Conservation (phyloP, 176 grass and related monocot genomes). For the Otatea glauca region DNA sequence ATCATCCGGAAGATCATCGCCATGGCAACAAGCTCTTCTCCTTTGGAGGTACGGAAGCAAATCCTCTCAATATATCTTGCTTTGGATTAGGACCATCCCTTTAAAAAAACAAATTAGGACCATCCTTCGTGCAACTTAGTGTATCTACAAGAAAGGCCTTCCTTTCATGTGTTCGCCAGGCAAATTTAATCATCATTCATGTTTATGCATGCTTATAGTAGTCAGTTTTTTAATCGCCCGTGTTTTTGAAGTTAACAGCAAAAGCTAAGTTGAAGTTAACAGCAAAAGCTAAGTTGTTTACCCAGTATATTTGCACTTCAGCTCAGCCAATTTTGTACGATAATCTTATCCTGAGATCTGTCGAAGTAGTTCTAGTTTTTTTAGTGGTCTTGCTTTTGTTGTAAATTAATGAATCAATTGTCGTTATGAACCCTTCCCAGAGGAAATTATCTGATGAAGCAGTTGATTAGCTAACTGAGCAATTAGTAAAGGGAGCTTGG, state of each 20-base stretch:
- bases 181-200: background rate
- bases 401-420: background rate
- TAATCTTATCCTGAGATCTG: background rate
- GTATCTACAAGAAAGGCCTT: background rate
- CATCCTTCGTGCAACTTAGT: background rate
- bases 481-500: background rate
- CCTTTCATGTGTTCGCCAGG: background rate
- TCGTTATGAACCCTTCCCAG: background rate
- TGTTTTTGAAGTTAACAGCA: background rate
- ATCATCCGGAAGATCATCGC: background rate
- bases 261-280: background rate
- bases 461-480: background rate
- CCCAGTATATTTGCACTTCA: background rate
- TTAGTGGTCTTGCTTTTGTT: background rate
- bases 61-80: background rate
- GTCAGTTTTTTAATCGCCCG: background rate
- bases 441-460: background rate
- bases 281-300: background rate
- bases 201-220: background rate
- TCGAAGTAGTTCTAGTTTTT: background rate
- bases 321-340: background rate
- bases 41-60: constrained; percentile 1
- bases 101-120: background rate
- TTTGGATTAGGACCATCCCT: background rate
- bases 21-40: background rate